Evolutionary conservation across 2,329 filamentous ascomycete genomes (phyloP), one percentile per base, ranked within the genome.

Genomic region (Aaosphaeria arxii): DNA sequence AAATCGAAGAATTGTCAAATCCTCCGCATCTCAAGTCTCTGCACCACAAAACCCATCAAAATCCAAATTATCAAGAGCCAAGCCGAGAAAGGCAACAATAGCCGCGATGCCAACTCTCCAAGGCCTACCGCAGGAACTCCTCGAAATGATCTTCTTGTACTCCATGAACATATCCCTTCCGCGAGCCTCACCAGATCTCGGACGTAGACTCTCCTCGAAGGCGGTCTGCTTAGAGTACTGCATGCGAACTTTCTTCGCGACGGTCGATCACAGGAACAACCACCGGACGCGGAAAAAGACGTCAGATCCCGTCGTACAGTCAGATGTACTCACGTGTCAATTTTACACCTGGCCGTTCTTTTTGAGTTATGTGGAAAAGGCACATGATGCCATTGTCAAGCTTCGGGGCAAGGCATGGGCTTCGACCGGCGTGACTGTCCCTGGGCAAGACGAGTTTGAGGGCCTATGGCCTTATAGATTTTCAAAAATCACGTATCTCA

Each of bases 261-360:
- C 65, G 1, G 62, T 67, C 1, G 60, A 69, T 31, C 65, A 67
- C 46, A 62, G 46, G 31, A 53, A 57, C 17, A 58, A 57, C 46
- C 48, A 56, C 43, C 59, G 57, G n/a, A 54, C 60, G 24, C 56
- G 60, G 11, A 52, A 61, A 30, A 53, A 46, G 11, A 58, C 53
- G 11, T 52, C 57, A 29, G 56, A 66, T 40, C 50, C 56, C 4
- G 11, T 5, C 0, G 30, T 64, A 2, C 67, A 70, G 44, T 67
- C 63, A 6, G 38, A 61, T 7, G 33, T 71, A 4, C 50, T 71
- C 0, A 46, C 58, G 30, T 66, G 63, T 30, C 61, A 56, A 11
- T 71, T 71, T 57, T 69, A 70, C 55, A 67, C 63, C 11, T 70
- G 57, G 58, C 44, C 59, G 4, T 71, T 70, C 47, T 70, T 71